phyloP scores from a whole-genome alignment of 331 rosid genomes.

The Malus hybrid region DNA sequence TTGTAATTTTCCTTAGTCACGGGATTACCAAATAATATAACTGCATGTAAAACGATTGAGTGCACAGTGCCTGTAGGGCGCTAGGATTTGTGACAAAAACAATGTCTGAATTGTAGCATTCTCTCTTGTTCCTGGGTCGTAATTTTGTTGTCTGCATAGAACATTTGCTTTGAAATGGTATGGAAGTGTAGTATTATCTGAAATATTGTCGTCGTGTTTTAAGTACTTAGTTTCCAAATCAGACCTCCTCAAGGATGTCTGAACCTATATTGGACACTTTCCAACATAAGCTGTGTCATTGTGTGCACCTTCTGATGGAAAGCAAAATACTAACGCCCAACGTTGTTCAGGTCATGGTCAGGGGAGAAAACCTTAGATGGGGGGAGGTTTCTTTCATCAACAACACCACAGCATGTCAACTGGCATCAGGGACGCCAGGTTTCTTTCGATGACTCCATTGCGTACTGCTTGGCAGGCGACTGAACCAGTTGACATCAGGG shows the following conservation, averaged over 20 bases:
- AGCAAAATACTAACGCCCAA: conserved; percentile 1
- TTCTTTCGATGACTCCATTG: not conserved
- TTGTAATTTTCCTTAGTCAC: not conserved
- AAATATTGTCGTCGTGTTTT: not conserved
- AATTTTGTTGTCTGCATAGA: not conserved
- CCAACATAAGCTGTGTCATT: not conserved
- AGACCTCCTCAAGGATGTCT: not conserved
- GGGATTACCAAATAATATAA: not conserved
- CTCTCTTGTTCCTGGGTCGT: not conserved
- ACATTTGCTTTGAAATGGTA: not conserved
- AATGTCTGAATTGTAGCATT: not conserved
- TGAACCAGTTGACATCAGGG: too few relatives aligned
- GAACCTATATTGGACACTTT: not conserved
- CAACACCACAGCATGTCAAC: not conserved
- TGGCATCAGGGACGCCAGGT: too few relatives aligned
- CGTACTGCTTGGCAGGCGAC: too few relatives aligned
- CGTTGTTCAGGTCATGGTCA: conserved; percentile 21
- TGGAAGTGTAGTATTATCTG: not conserved
- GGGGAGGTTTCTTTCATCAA: conserved; percentile 6
- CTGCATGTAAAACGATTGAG: not conserved
- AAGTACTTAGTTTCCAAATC: not conserved
- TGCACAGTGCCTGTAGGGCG: not conserved
- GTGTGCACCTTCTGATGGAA: conserved; percentile 2
- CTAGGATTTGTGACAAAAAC: not conserved
- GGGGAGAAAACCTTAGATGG: conserved; percentile 7